Evolutionary conservation across 345 rosid genomes (phyloP).

Genomic region (Boechera stricta): DNA sequence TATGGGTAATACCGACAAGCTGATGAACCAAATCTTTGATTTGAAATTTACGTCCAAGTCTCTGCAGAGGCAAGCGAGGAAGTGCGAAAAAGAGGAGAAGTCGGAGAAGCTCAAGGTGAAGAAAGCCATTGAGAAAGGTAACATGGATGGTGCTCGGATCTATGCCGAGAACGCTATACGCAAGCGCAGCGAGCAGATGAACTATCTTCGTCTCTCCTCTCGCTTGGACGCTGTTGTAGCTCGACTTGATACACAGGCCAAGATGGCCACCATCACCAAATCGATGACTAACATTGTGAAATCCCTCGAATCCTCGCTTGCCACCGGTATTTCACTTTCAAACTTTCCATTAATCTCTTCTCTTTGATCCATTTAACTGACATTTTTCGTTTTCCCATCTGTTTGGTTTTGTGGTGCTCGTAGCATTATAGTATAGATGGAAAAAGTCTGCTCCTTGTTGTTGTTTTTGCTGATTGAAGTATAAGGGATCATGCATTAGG

Average conservation of each 20-base stretch:
- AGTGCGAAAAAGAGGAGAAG: slow-evolving; percentile 96
- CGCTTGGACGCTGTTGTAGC: slow-evolving; percentile 93
- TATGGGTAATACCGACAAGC: slow-evolving; percentile 91
- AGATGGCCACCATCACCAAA: slow-evolving; percentile 86
- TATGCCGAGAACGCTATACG: slow-evolving; percentile 93
- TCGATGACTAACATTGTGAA: slow-evolving; percentile 83
- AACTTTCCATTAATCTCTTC: background rate
- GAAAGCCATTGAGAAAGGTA: slow-evolving; percentile 96
- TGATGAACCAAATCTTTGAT: slow-evolving; percentile 91
- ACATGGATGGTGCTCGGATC: slow-evolving; percentile 95
- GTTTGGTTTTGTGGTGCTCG: background rate
- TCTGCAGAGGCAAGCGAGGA: slow-evolving; percentile 80
- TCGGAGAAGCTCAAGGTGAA: slow-evolving; percentile 86
- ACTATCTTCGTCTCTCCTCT: slow-evolving; percentile 83
- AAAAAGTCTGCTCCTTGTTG: background rate
- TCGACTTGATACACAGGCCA: slow-evolving; percentile 90
- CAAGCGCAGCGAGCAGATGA: slow-evolving; percentile 95
- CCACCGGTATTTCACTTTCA: slow-evolving; percentile 57
- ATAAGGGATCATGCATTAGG: background rate
- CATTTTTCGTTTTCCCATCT: background rate
- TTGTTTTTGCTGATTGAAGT: background rate
- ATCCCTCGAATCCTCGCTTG: slow-evolving; percentile 87
- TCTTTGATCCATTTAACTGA: background rate
- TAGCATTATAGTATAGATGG: background rate
- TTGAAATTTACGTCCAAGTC: slow-evolving; percentile 86